Evolutionary conservation across 805 yeast genomes (phyloP), one percentile per base, ranked within the genome.

Genomic region (Wickerhamomyces queroliae): DNA sequence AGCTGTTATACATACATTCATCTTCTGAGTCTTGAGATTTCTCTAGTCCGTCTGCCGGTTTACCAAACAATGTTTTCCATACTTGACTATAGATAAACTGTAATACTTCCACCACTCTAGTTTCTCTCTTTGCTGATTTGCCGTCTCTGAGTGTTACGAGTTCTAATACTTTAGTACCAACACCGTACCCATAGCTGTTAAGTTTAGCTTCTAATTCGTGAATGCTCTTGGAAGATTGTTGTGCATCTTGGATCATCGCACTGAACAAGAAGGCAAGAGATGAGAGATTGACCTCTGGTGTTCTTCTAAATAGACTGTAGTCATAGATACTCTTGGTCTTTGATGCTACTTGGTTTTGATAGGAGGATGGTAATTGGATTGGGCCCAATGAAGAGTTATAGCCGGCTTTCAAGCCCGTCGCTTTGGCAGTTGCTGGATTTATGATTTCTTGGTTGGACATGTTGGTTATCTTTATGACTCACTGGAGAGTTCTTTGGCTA

Each of bases 51-150:
- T 86, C 89, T 16, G 95, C 84, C 0, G 76, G 64, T 47, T 72
- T 74, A 7, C 89, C 91, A 62, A 88, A 88, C 11, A 86, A 58
- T 3, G 79, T 64, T 43, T 68, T 72, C 95, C 95, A 88, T 15
- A 88, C 70, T 3, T 74, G 69, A 0, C 84, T 73, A 48, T 83
- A 84, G 6, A 88, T 76, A 52, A 82, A 84, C 54, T 82, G 88
- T 39, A 83, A 60, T 10, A 81, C 72, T 32, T 84, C 87, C 27
- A 90, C 70, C 15, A 82, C 70, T 36, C 73, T 72, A 9, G 72
- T 67, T 47, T 83, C 90, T 45, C 95, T 72, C 51, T 79, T 81
- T 17, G 83, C 78, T 21, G 72, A 64, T 49, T 69, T 69, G 25
- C 89, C 86, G 39, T 80, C 88, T 42, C 95, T 66, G 33, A 83